phyloP scores from a whole-genome alignment of 768 basidiomycete genomes.

The Leccinum aurantiacum region DNA sequence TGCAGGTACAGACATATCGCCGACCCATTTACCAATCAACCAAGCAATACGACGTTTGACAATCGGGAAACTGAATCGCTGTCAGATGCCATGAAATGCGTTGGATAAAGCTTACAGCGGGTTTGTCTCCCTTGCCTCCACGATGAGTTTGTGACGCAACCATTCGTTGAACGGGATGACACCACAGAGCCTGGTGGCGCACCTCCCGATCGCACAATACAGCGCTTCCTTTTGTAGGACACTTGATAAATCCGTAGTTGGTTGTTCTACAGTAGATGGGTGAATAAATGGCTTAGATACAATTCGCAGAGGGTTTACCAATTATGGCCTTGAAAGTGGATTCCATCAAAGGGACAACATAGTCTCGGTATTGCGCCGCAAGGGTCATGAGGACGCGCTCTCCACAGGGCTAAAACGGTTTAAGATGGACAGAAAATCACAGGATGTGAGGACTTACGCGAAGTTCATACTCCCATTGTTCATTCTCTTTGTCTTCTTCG shows the following conservation, averaged over 20 bases:
- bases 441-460: conserved; percentile 53
- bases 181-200: conserved; percentile 59
- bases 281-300: background rate
- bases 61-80: conserved; percentile 68
- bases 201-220: conserved; percentile 88
- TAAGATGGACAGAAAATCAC: background rate
- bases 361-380: conserved; percentile 64
- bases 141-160: conserved; percentile 57
- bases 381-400: conserved; percentile 89
- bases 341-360: conserved; percentile 66
- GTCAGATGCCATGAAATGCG: conserved; percentile 8
- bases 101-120: conserved; percentile 45
- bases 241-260: conserved; percentile 51
- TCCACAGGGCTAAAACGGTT: conserved; percentile 70
- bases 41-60: conserved; percentile 95
- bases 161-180: conserved; percentile 69
- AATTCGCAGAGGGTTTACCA: conserved; percentile 38
- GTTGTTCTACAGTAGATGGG: conserved; percentile 36
- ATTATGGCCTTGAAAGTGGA: conserved; percentile 59
- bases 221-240: conserved; percentile 82
- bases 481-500: conserved; percentile 83
- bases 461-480: conserved; percentile 92
- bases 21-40: conserved; percentile 88
- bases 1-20: conserved; percentile 60
- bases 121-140: conserved; percentile 60